Percentiles rank a stretch among this genome's conserved stretches.
Conservation (phyloP, 495 filamentous ascomycete species). For the Penicillium macrosclerotiorum region DNA sequence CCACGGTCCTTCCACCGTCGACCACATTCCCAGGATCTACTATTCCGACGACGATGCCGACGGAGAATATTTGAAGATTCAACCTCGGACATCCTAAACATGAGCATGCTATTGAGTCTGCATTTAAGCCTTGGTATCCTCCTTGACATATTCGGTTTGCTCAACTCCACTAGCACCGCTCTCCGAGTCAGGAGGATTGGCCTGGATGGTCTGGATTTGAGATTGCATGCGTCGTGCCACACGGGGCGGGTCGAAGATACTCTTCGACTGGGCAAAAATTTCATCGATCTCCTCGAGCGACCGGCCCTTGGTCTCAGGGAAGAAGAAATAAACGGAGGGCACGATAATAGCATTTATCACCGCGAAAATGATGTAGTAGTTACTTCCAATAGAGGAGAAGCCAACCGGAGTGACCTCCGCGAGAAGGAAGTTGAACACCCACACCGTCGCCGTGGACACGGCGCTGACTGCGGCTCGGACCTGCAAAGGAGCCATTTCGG, state of each 20-base stretch:
- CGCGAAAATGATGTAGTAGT: constrained; percentile 51
- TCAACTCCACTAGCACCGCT: constrained; percentile 1
- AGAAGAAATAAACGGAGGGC: constrained; percentile 54
- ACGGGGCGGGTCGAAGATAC: constrained; percentile 27
- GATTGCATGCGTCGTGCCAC: constrained; percentile 24
- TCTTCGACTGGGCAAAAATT: constrained; percentile 50
- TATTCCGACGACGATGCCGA: not conserved
- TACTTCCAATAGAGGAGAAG: constrained; percentile 41
- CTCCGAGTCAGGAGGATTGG: constrained; percentile 1
- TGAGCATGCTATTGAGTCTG: not conserved
- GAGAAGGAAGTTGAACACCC: constrained; percentile 53
- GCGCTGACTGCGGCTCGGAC: constrained; percentile 66
- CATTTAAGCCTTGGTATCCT: constrained; percentile 6
- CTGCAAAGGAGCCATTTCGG: constrained; percentile 66
- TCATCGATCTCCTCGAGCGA: constrained; percentile 75
- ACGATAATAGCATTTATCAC: constrained; percentile 46
- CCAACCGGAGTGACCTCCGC: constrained; percentile 45
- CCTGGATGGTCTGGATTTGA: constrained; percentile 14
- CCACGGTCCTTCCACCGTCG: too few relatives aligned
- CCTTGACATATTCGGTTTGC: constrained; percentile 8
- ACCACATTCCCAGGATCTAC: too few relatives aligned
- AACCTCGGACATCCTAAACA: not conserved
- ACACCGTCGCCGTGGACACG: constrained; percentile 60
- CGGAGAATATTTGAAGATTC: not conserved
- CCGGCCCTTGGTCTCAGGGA: constrained; percentile 55